phyloP scores from a whole-genome alignment of 768 basidiomycete genomes.

The Panaeolus papilionaceus region DNA sequence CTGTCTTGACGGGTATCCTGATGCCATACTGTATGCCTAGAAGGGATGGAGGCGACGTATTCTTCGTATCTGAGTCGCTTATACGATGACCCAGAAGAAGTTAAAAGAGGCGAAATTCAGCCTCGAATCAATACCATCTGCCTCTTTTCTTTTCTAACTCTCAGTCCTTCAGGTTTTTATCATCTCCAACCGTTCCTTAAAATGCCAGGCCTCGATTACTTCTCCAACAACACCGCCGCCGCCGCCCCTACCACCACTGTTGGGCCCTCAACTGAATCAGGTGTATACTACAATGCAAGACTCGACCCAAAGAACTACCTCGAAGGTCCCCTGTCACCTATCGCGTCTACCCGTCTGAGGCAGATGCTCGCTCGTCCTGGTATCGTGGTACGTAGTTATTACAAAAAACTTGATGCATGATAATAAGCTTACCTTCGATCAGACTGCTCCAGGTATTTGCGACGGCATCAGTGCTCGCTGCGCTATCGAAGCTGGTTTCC shows the following conservation, averaged over 20 bases:
- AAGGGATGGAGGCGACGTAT: too few relatives aligned
- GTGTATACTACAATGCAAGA: slow-evolving; percentile 67
- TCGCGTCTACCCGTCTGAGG: slow-evolving; percentile 75
- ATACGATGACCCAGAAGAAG: too few relatives aligned
- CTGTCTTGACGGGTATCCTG: too few relatives aligned
- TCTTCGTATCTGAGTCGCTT: too few relatives aligned
- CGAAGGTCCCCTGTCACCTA: slow-evolving; percentile 70
- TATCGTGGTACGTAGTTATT: slow-evolving; percentile 61
- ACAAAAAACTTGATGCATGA: too few relatives aligned
- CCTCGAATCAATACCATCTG: neutral
- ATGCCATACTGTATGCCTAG: too few relatives aligned
- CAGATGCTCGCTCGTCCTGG: slow-evolving; percentile 75
- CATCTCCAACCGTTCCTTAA: neutral
- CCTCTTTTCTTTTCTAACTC: neutral
- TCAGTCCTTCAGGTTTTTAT: neutral
- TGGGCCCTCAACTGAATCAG: neutral
- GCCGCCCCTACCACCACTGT: neutral
- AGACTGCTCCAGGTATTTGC: slow-evolving; percentile 77
- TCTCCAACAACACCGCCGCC: slow-evolving; percentile 13
- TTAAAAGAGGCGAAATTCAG: too few relatives aligned
- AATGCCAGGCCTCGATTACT: slow-evolving; percentile 27
- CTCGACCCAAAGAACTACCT: slow-evolving; percentile 72
- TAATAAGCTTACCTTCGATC: too few relatives aligned
- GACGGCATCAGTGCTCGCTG: slow-evolving; percentile 83
- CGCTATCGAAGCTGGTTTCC: slow-evolving; percentile 80